These are phyloP conservation scores for Penicillium sp. DNA, from an alignment of 2,329 filamentous ascomycete genomes.

Conservation along the genomic window DNA sequence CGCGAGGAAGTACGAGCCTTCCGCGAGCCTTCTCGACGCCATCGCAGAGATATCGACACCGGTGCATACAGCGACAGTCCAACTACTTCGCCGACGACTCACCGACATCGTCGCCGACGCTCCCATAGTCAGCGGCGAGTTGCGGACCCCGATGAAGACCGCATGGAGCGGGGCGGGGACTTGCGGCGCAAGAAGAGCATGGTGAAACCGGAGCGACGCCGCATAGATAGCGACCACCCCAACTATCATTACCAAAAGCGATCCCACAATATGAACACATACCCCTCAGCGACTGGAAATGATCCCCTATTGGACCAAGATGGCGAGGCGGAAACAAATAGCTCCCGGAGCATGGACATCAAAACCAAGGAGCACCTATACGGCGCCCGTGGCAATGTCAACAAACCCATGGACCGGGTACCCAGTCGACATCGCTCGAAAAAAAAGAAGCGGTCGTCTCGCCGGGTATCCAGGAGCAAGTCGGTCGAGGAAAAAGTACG, in stretches of 20 bases:
- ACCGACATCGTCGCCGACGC: slow-evolving; percentile 41
- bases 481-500: slow-evolving; percentile 60
- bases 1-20: slow-evolving; percentile 59
- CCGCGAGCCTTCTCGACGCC: slow-evolving; percentile 65
- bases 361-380: slow-evolving; percentile 44
- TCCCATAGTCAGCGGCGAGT: slow-evolving; percentile 48
- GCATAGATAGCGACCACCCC: slow-evolving; percentile 80
- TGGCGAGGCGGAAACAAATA: slow-evolving; percentile 51
- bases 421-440: slow-evolving; percentile 41
- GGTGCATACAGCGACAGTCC: slow-evolving; percentile 47
- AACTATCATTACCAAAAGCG: slow-evolving; percentile 96
- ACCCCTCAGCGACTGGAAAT: slow-evolving; percentile 88
- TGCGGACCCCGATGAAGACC: slow-evolving; percentile 50
- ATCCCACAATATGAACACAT: slow-evolving; percentile 85
- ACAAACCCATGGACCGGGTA: slow-evolving; percentile 43
- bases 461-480: slow-evolving; percentile 56
- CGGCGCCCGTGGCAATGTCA: slow-evolving; percentile 35
- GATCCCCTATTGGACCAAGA: slow-evolving; percentile 79
- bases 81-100: slow-evolving; percentile 34
- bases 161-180: slow-evolving; percentile 51
- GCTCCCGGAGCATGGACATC: slow-evolving; percentile 62
- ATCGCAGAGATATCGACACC: slow-evolving; percentile 69
- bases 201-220: slow-evolving; percentile 81
- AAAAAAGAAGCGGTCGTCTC: slow-evolving; percentile 62
- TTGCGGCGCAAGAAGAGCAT: slow-evolving; percentile 77